A percentile compares a stretch with the other conserved stretches of the same genome.
phyloP scores from a whole-genome alignment of 805 yeast genomes.

The Ogataea allantospora region DNA sequence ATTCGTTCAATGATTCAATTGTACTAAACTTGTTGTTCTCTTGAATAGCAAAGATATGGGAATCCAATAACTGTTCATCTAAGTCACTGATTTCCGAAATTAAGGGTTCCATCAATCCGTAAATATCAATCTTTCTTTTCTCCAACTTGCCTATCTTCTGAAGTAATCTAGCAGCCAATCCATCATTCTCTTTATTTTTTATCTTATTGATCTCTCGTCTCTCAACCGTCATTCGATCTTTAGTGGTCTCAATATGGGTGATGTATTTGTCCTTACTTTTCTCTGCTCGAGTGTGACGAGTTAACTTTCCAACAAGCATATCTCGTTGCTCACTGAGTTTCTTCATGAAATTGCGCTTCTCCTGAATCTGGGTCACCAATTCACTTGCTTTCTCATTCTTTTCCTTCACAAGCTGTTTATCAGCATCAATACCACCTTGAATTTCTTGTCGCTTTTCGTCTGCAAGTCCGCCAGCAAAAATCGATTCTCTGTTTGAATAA shows the following conservation, averaged over 20 bases:
- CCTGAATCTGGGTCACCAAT: constrained; percentile 6
- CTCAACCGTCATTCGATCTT: constrained; percentile 17
- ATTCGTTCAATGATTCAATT: constrained; percentile 27
- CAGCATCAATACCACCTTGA: constrained; percentile 15
- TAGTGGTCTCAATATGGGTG: constrained; percentile 18
- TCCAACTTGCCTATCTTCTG: constrained; percentile 16
- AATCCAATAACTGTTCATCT: constrained; percentile 26
- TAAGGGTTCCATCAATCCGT: constrained; percentile 10
- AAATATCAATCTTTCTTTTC: constrained; percentile 13
- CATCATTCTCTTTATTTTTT: constrained; percentile 15
- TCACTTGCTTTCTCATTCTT: constrained; percentile 5
- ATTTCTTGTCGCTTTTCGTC: constrained; percentile 26
- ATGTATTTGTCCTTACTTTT: constrained; percentile 14
- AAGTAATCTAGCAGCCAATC: constrained; percentile 15
- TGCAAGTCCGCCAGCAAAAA: constrained; percentile 34
- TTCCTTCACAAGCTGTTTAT: constrained; percentile 12
- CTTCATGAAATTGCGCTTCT: constrained; percentile 8
- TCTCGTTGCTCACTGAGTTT: constrained; percentile 12
- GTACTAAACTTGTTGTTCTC: constrained; percentile 35
- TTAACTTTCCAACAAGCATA: constrained; percentile 10
- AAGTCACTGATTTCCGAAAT: constrained; percentile 26
- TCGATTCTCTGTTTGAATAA: constrained; percentile 25
- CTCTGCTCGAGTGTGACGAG: constrained; percentile 16
- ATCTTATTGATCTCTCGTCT: constrained; percentile 17
- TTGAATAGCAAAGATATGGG: constrained; percentile 33